Percentiles rank a stretch among this genome's conserved stretches.
phyloP scores from a whole-genome alignment of 768 basidiomycete species.

The Sarcodon aspratus region DNA sequence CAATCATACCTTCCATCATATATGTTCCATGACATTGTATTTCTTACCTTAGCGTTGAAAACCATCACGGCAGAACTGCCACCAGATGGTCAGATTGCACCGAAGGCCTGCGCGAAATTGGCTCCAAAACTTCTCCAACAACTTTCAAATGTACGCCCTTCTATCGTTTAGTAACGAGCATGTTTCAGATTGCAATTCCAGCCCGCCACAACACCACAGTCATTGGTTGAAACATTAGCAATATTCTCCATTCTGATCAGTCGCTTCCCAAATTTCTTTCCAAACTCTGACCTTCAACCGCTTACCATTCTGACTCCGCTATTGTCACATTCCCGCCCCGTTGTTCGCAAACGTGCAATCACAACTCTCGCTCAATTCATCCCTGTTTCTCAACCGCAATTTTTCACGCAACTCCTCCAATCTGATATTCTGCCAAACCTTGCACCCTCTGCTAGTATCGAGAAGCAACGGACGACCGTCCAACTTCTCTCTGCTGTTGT shows the following conservation, averaged over 20 bases:
- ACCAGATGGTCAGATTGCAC: slow-evolving; percentile 67
- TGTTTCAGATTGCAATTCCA: slow-evolving; percentile 14
- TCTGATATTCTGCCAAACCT: slow-evolving; percentile 52
- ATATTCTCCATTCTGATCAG: slow-evolving; percentile 84
- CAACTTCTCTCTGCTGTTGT: slow-evolving; percentile 74
- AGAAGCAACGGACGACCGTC: slow-evolving; percentile 67
- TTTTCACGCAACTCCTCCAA: slow-evolving; percentile 52
- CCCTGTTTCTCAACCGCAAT: slow-evolving; percentile 50
- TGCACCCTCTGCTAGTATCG: slow-evolving; percentile 36
- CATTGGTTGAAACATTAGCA: slow-evolving; percentile 71
- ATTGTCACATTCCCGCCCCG: slow-evolving; percentile 64
- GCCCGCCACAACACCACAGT: slow-evolving; percentile 66
- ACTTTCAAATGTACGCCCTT: slow-evolving; percentile 51
- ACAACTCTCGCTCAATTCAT: slow-evolving; percentile 77
- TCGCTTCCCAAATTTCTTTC: slow-evolving; percentile 66
- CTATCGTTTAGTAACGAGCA: neutral
- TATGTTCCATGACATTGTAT: neutral
- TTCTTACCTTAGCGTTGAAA: slow-evolving; percentile 58
- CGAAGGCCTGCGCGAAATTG: slow-evolving; percentile 72
- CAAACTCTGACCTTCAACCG: slow-evolving; percentile 45
- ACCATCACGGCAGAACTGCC: slow-evolving; percentile 90
- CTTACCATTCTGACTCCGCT: slow-evolving; percentile 59
- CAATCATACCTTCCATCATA: slow-evolving; percentile 1
- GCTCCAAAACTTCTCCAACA: slow-evolving; percentile 76
- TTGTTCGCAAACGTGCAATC: slow-evolving; percentile 90